phyloP scores from a whole-genome alignment of 352 stramenopile genomes.

The Globisporangium cylindrosporum region DNA sequence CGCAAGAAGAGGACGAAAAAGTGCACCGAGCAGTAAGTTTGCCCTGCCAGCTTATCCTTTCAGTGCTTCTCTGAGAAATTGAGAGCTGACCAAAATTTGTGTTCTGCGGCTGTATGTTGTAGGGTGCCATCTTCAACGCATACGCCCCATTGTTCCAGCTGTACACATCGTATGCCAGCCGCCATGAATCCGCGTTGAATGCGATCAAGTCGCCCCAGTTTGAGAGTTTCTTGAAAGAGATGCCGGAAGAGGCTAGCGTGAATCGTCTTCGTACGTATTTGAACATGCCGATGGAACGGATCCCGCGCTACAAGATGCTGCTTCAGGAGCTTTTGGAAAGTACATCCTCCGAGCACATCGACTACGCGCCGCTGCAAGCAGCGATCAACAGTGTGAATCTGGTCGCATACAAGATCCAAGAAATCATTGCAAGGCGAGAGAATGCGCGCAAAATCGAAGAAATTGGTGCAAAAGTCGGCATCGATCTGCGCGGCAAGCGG shows the following conservation, averaged over 20 bases:
- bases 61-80: neutral
- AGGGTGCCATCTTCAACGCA: conserved; percentile 84
- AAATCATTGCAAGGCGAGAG: conserved; percentile 74
- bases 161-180: conserved; percentile 83
- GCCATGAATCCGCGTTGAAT: conserved; percentile 64
- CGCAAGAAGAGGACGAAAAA: conserved; percentile 26
- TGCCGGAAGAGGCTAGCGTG: conserved; percentile 58
- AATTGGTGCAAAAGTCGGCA: conserved; percentile 60
- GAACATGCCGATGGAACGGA: conserved; percentile 88
- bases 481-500: conserved; percentile 56
- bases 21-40: conserved; percentile 22
- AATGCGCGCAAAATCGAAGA: conserved; percentile 60
- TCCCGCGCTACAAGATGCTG: conserved; percentile 83
- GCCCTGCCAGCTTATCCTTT: neutral
- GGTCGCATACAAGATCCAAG: conserved; percentile 75
- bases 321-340: conserved; percentile 72
- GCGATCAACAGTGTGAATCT: conserved; percentile 73
- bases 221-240: conserved; percentile 61
- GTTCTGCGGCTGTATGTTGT: conserved; percentile 8
- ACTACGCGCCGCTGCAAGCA: conserved; percentile 65
- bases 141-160: conserved; percentile 84
- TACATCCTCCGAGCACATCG: conserved; percentile 67
- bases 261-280: conserved; percentile 69
- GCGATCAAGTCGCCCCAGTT: conserved; percentile 79
- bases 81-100: conserved; percentile 7